Base-by-base conservation (phyloP, 1,139 yeast genomes). In the Pneumocystis oryctolagi region DNA sequence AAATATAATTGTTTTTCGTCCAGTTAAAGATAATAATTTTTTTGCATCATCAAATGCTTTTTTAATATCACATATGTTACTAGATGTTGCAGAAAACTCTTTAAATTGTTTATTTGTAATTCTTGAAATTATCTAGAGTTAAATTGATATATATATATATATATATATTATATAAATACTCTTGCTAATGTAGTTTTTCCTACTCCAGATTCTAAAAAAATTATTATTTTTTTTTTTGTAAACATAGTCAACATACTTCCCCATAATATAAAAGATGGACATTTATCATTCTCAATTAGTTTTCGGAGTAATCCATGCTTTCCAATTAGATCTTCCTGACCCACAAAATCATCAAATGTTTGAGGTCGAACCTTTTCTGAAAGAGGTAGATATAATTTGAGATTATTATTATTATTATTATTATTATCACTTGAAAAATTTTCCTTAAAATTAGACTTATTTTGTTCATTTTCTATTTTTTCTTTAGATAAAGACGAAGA, bases 231-330 rank as follows among this genome's bases (percentile, higher is more conserved):
- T 20, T 59, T 40, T 20, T 35, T 59, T 0, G 75, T 92, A 0
- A 97, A 97, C 0, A 97, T 95, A 0, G 87, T 9, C 12, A 18
- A 14, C 55, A 20, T 47, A 28, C 55, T 87, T 0, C 99, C 99
- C 97, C 97, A 92, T 16, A 92, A 76, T 5, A 92, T 83, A 77
- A 92, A 81, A 0, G 97, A 89, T 0, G 97, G 97, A 1, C 76
- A 70, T 9, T 68, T 64, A 83, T 81, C 67, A 74, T 76, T 73
- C 47, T 79, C 78, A 1, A 92, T 81, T 63, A 88, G 84, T 60
- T 85, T 84, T 58, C 87, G 77, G 18, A 94, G 73, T 0, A 89
- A 74, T 0, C 97, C 97, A 25, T 80, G 76, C 6, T 79, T 78
- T 0, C 95, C 95, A 1, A 92, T 82, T 18, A 92, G 74, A 72